Conservation (phyloP, 176 grass and related monocot genomes). For the Avena insularis region DNA sequence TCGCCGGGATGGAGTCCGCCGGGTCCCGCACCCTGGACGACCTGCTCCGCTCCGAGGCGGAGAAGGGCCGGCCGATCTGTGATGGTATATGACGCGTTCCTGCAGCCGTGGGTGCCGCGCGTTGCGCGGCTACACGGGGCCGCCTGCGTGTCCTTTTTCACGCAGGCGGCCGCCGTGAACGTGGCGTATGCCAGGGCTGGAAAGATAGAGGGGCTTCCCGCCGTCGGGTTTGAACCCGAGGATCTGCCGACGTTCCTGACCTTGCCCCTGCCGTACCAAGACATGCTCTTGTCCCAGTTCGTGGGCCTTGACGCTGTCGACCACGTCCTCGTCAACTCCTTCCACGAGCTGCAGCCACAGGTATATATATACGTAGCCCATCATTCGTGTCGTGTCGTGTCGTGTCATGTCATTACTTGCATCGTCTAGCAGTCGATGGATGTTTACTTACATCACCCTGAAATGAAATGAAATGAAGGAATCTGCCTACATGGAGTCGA, state of each 20-base stretch:
- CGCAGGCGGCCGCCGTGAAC: constrained; percentile 63
- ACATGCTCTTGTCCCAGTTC: constrained; percentile 59
- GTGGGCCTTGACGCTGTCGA: constrained; percentile 48
- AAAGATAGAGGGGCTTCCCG: too few relatives aligned
- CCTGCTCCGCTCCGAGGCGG: constrained; percentile 57
- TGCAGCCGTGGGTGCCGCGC: constrained; percentile 53
- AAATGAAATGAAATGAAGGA: too few relatives aligned
- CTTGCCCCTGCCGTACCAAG: background rate
- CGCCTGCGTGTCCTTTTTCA: constrained; percentile 58
- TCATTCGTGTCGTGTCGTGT: too few relatives aligned
- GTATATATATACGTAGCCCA: too few relatives aligned
- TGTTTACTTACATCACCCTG: too few relatives aligned
- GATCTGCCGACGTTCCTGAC: constrained; percentile 61
- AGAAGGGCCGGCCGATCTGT: constrained; percentile 50
- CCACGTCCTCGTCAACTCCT: constrained; percentile 70
- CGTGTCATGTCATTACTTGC: too few relatives aligned
- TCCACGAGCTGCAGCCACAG: constrained; percentile 62
- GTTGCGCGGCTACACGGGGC: constrained; percentile 43
- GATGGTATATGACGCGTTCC: constrained; percentile 69
- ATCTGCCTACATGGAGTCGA: too few relatives aligned
- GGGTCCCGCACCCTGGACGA: constrained; percentile 51
- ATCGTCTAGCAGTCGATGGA: too few relatives aligned
- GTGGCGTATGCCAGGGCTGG: background rate
- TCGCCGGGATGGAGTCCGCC: constrained; percentile 42
- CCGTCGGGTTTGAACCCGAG: too few relatives aligned